These are phyloP conservation scores for Salix caprea DNA, from an alignment of 345 rosid species.

Conservation along the genomic window DNA sequence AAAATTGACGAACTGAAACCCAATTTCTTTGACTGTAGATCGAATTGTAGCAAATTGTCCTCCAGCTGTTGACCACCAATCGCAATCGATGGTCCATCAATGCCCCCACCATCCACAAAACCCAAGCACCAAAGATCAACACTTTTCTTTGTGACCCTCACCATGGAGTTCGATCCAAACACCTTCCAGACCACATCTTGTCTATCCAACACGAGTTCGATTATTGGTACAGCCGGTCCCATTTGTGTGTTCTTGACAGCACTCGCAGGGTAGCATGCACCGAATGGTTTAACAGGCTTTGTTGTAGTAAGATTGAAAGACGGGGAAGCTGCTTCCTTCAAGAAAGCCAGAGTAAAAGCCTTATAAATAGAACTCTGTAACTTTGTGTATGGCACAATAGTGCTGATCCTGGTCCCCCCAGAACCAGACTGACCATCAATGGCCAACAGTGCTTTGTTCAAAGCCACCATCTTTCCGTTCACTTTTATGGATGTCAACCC, in stretches of 20 bases:
- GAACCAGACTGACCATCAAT: slow-evolving; percentile 6
- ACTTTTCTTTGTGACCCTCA: too few species aligned
- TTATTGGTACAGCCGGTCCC: too few species aligned
- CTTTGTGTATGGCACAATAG: slow-evolving; percentile 6
- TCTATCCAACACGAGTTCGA: too few species aligned
- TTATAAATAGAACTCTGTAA: slow-evolving; percentile 14
- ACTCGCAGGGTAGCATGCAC: too few species aligned
- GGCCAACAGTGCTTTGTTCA: not conserved
- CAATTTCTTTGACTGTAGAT: not conserved
- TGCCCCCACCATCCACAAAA: not conserved
- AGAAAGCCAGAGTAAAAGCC: slow-evolving; percentile 3
- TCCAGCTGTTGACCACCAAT: not conserved
- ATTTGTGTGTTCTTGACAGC: too few species aligned
- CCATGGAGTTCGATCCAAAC: not conserved
- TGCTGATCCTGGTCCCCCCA: slow-evolving; percentile 23
- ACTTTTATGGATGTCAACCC: slow-evolving; percentile 9
- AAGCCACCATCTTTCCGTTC: slow-evolving; percentile 6
- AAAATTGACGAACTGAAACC: not conserved
- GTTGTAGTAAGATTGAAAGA: slow-evolving; percentile 8
- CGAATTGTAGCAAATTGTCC: not conserved
- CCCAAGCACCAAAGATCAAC: too few species aligned
- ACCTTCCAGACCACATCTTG: not conserved
- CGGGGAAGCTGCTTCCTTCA: slow-evolving; percentile 7
- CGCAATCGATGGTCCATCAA: not conserved
- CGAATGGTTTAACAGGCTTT: too few species aligned